A percentile compares a stretch with the other conserved stretches of the same genome.
These are phyloP conservation scores for Eucalyptus virginea DNA, from an alignment of 345 rosid genomes.

Conservation along the genomic window DNA sequence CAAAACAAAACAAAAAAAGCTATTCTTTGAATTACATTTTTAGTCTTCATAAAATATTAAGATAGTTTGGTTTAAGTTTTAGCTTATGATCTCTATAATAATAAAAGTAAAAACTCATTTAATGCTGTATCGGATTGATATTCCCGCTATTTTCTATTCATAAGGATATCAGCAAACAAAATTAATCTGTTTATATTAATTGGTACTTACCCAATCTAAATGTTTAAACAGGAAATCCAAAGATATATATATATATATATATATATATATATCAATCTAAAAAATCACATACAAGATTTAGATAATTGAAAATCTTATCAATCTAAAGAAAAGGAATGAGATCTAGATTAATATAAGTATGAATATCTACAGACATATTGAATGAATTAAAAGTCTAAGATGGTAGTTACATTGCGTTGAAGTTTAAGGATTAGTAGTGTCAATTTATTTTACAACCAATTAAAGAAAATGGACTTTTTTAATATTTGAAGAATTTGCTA, in stretches of 20 bases:
- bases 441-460: neutral
- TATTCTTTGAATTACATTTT: too few relatives aligned
- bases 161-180: neutral
- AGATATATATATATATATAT: too few relatives aligned
- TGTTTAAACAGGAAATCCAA: neutral
- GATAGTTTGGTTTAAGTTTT: neutral
- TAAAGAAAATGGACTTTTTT: neutral
- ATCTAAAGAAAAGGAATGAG: neutral
- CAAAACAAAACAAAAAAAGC: accelerated
- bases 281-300: neutral
- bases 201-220: neutral
- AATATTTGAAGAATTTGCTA: neutral
- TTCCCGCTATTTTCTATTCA: neutral
- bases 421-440: neutral
- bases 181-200: too few relatives aligned
- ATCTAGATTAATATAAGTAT: too few relatives aligned
- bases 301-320: neutral
- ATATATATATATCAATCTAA: too few relatives aligned
- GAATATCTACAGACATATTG: neutral
- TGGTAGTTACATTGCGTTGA: too few relatives aligned
- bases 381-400: neutral
- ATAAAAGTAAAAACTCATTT: neutral
- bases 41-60: neutral
- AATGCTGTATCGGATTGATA: neutral
- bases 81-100: neutral